Base-by-base conservation (phyloP, 2,329 filamentous ascomycete genomes). In the Pseudocercospora ulei region DNA sequence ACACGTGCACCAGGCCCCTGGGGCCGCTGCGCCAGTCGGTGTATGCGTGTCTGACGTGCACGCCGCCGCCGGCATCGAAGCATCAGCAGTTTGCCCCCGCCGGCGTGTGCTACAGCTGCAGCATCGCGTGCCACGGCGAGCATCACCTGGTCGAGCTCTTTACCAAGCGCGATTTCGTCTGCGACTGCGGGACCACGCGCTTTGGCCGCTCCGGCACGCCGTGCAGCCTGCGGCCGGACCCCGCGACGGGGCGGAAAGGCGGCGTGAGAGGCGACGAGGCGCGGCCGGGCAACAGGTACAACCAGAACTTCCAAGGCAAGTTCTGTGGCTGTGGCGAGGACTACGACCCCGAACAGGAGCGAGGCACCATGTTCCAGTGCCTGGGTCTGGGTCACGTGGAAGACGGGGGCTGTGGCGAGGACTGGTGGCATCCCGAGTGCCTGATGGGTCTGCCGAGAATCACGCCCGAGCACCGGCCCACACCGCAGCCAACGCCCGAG, bases 341-440 rank as follows among this genome's bases (percentile, higher is more conserved):
- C 43, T 98, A 98, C 58, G 82, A 95, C 58, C 77, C 88, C 0
- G 75, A 88, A 31, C 71, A 82, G 57, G 86, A 98, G 59, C 92
- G 88, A 53, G 88, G 88, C 0, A 96, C 87, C 24, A 98, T 98
- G 90, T 98, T 92, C 53, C 90, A 98, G 61, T 98, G 90, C 57
- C 62, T 96, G 2, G 88, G 88, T 0, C 67, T 96, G 1, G 86
- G 85, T 1, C 80, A 76, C 0, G 70, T 74, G 7, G 81, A 88
- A 50, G 78, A 80, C 1, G 87, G 87, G 9, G 88, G 87, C 3
- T 96, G 88, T 62, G 88, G 88, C 7, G 88, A 96, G 64, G 88
- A 96, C 57, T 96, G 88, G 88, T 96, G 85, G 72, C 88, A 96
- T 64, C 85, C 88, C 0, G 86, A 90, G 46, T 96, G 88, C 57